Evolutionary conservation across 2,329 filamentous ascomycete genomes (phyloP).

Genomic region (Fulvia fulva): DNA sequence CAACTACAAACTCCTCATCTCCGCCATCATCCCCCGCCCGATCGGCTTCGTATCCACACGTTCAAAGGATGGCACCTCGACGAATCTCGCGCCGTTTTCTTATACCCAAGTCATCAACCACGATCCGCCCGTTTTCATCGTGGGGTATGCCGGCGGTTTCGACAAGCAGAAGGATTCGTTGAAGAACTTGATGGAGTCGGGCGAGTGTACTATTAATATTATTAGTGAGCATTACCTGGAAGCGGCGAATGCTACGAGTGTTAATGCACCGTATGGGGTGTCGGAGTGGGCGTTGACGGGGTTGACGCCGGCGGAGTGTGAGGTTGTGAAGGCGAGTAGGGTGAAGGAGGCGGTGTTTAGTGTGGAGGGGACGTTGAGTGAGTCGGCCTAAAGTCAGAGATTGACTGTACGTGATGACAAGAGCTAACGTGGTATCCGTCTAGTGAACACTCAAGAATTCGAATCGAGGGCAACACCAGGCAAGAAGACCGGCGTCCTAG

Average conservation of each 20-base stretch:
- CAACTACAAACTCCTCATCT: slow-evolving; percentile 94
- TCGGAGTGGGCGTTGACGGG: slow-evolving; percentile 79
- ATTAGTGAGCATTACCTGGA: slow-evolving; percentile 81
- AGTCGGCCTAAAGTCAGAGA: not conserved
- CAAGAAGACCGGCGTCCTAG: slow-evolving; percentile 70
- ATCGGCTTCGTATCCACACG: slow-evolving; percentile 63
- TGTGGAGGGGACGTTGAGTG: slow-evolving; percentile 71
- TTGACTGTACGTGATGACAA: too few relatives aligned
- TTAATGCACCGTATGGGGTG: slow-evolving; percentile 72
- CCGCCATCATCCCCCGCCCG: slow-evolving; percentile 74
- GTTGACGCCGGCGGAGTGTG: slow-evolving; percentile 64
- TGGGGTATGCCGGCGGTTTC: slow-evolving; percentile 56
- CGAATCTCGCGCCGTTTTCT: slow-evolving; percentile 82
- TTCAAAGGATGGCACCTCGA: slow-evolving; percentile 57
- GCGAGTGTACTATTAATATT: slow-evolving; percentile 78
- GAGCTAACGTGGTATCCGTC: not conserved
- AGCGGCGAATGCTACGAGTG: slow-evolving; percentile 75
- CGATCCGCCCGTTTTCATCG: slow-evolving; percentile 77
- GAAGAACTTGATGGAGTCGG: slow-evolving; percentile 64
- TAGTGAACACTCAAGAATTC: slow-evolving; percentile 68
- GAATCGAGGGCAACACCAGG: slow-evolving; percentile 67
- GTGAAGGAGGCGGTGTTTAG: slow-evolving; percentile 80
- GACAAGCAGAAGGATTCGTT: slow-evolving; percentile 72
- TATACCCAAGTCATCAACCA: slow-evolving; percentile 82
- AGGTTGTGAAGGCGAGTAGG: slow-evolving; percentile 64